Base-by-base conservation (phyloP, 164 flowering plant species). In the Nymphaea thermarum region DNA sequence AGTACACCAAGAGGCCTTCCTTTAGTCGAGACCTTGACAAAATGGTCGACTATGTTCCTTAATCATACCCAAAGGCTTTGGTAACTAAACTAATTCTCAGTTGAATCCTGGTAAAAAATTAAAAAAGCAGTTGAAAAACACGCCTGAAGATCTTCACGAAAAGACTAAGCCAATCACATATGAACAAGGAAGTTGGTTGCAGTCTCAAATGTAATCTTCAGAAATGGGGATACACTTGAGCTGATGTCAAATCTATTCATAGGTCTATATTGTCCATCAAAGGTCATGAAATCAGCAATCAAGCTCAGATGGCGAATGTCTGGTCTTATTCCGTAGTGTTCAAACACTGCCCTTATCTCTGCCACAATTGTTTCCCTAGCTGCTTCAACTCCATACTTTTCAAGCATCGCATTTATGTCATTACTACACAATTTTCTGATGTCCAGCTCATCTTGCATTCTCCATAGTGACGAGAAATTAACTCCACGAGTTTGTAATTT, bases 231-330 rank as follows among this genome's bases (percentile, higher is more conserved):
- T 51, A 75, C 69, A 67, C 64, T 64, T 3, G 93, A 87, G 42
- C 81, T 83, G 0, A 90, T 90, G 57, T 98, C 98, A 44, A 55
- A 66, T 71, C 99, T 77, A 77, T 80, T 95, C 91, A 95, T 79
- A 4, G 98, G 87, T 11, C 91, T 81, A 62, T 83, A 92, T 8
- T 78, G 81, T 42, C 99, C 99, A 0, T 83, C 60, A 10, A 83
- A 87, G 12, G 99, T 92, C 99, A 95, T 95, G 75, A 66, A 92
- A 69, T 95, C 98, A 0, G 97, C 97, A 66, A 95, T 85, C 4
- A 95, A 77, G 25, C 79, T 74, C 41, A 95, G 68, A 76, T 92
- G 99, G 44, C 97, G 78, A 42, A 72, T 77, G 68, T 89, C 82
- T 5, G 90, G 88, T 43, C 82, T 69, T 41, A 92, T 86, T 0